Base-by-base conservation (phyloP, 345 rosid species). In the Iberis pinnata region DNA sequence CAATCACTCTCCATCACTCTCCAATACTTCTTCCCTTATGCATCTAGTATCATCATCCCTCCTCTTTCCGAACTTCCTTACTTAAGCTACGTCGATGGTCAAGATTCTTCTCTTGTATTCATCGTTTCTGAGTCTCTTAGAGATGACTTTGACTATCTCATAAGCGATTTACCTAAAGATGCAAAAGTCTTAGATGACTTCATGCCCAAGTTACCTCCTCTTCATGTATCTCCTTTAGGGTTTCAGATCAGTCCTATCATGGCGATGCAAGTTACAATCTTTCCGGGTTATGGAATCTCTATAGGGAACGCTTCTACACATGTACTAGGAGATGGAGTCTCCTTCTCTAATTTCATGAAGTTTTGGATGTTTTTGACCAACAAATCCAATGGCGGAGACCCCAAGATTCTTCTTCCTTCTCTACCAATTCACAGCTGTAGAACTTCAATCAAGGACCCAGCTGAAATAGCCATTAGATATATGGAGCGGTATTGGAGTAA, bases 1-100 rank as follows among this genome's bases (percentile, higher is more conserved):
- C 63, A 60, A 53, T 64, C 79, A 26, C 75, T 78, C 14, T 67
- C 53, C 53, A 43, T 67, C 25, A 51, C 70, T 51, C 77, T 72
- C 22, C 63, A 33, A 12, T 61, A 33, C 9, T 75, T 72, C 47
- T 75, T 47, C 51, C 79, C 83, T 0, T 53, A 40, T 1, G 70
- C 68, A 0, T 63, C 42, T 14, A 63, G 17, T 1, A 49, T 68
- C 18, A 13, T n/a, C 0, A 54, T 53, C 36, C 72, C 68, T 7
- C 61, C 52, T 0, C 32, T 48, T 9, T 56, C 67, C 0, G 13
- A 14, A 3, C 35, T 20, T 31, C 75, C 75, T 4, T 58, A 40
- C 9, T 35, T 72, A 14, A 19, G 25, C 32, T 62, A 57, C 53
- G 10, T 8, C 0, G 63, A 72, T n/a, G n/a, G n/a, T n/a, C n/a